A percentile compares a stretch with the other conserved stretches of the same genome.
Conservation (phyloP, 306 rosid genomes). For the Castanea sativa region DNA sequence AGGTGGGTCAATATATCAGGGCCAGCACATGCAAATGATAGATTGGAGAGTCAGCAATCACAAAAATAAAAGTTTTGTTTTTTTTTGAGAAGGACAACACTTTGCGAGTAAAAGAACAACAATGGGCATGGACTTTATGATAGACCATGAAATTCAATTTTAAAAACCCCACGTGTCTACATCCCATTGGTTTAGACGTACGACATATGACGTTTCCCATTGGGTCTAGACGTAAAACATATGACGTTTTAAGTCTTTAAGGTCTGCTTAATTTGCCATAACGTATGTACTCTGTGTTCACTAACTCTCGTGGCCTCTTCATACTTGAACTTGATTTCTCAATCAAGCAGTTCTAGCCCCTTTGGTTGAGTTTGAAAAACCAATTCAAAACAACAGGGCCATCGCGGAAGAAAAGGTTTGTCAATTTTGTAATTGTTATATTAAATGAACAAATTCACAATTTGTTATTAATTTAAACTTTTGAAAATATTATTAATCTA, state of each 20-base stretch:
- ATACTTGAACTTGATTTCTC: not conserved
- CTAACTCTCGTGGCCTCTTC: not conserved
- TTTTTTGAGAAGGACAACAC: not conserved
- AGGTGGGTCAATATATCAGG: no score
- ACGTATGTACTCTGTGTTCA: no score
- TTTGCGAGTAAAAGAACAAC: not conserved
- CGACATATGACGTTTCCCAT: not conserved
- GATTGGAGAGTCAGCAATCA: constrained; percentile 15
- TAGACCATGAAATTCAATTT: constrained; percentile 11
- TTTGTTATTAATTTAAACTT: no score
- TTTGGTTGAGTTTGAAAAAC: constrained; percentile 26
- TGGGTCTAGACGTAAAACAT: no score
- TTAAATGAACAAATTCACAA: no score
- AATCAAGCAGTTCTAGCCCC: not conserved
- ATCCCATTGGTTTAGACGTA: constrained; percentile 5
- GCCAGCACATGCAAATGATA: constrained; percentile 16
- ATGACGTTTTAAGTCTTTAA: not conserved
- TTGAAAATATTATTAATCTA: no score
- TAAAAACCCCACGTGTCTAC: constrained; percentile 5
- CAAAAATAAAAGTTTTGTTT: no score
- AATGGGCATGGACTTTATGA: not conserved
- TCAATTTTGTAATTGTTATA: not conserved
- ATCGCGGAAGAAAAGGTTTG: constrained; percentile 47
- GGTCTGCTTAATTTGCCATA: not conserved
- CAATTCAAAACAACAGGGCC: not conserved